Evolutionary conservation across 805 yeast species (phyloP).

Genomic region (Candida ascalaphidarum): DNA sequence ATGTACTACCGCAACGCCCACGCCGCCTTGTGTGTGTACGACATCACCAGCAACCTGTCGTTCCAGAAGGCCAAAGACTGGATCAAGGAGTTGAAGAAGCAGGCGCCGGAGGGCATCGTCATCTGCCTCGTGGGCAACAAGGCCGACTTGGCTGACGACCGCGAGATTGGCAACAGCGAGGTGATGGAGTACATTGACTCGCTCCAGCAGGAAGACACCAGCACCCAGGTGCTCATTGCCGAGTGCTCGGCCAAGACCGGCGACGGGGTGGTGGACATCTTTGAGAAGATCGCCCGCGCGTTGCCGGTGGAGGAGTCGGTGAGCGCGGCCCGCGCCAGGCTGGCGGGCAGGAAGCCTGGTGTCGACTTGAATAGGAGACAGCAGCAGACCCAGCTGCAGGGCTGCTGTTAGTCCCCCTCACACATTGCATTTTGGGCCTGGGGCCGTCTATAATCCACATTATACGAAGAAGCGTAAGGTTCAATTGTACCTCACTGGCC

Average conservation of each 20-base stretch:
- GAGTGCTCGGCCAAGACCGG: conserved; percentile 40
- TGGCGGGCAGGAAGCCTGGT: conserved; percentile 20
- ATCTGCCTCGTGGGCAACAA: conserved; percentile 84
- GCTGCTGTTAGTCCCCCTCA: too few species aligned
- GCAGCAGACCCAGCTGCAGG: conserved; percentile 5
- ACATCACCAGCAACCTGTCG: conserved; percentile 62
- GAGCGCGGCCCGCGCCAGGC: conserved; percentile 13
- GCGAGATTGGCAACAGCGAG: conserved; percentile 32
- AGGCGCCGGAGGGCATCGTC: conserved; percentile 65
- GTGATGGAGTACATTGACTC: conserved; percentile 40
- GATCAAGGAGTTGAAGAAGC: conserved; percentile 75
- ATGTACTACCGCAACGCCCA: conserved; percentile 80
- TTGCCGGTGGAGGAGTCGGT: conserved; percentile 33
- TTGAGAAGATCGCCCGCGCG: conserved; percentile 29
- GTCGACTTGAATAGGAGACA: conserved; percentile 26
- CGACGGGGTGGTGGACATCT: conserved; percentile 34
- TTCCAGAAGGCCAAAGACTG: conserved; percentile 64
- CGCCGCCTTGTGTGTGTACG: conserved; percentile 73
- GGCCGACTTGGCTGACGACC: conserved; percentile 45
- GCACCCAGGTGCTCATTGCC: conserved; percentile 14
- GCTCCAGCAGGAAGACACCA: conserved; percentile 30
- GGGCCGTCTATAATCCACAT: too few species aligned
- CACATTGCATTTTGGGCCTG: too few species aligned
- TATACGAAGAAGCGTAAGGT: too few species aligned
- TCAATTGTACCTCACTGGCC: too few species aligned